These are phyloP conservation scores for Nakaseomyces uthaithaninus DNA, from an alignment of 1,139 yeast genomes.

Conservation along the genomic window DNA sequence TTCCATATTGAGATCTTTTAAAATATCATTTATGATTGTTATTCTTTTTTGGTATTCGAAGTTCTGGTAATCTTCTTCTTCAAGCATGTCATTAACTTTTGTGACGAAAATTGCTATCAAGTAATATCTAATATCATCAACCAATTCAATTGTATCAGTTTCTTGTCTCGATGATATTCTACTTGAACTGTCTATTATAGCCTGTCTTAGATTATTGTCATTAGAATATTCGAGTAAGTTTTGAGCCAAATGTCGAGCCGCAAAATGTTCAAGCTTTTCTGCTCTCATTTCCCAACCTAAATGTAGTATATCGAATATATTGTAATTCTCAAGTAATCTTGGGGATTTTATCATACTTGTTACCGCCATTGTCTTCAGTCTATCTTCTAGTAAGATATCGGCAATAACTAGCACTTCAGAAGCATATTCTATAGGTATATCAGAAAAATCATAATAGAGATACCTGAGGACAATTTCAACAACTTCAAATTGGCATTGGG, in stretches of 20 bases:
- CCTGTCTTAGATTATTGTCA: slow-evolving; percentile 34
- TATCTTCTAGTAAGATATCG: slow-evolving; percentile 53
- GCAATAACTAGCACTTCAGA: slow-evolving; percentile 53
- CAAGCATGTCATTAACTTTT: slow-evolving; percentile 6
- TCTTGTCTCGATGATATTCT: slow-evolving; percentile 57
- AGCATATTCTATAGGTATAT: slow-evolving; percentile 43
- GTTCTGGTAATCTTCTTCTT: slow-evolving; percentile 17
- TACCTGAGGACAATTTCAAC: slow-evolving; percentile 50
- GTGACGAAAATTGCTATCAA: slow-evolving; percentile 31
- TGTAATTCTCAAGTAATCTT: slow-evolving; percentile 26
- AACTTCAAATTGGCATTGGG: slow-evolving; percentile 36
- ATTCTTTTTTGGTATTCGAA: slow-evolving; percentile 20
- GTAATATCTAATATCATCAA: slow-evolving; percentile 70
- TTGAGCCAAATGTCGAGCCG: slow-evolving; percentile 51
- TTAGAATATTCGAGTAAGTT: slow-evolving; percentile 37
- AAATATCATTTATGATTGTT: slow-evolving; percentile 13
- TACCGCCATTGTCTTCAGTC: slow-evolving; percentile 60
- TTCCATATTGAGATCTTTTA: slow-evolving; percentile 15
- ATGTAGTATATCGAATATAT: slow-evolving; percentile 49
- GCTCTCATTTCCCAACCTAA: slow-evolving; percentile 63
- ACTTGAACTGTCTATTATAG: slow-evolving; percentile 44
- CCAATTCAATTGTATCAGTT: slow-evolving; percentile 69
- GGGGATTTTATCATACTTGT: slow-evolving; percentile 44
- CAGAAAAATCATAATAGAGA: slow-evolving; percentile 53
- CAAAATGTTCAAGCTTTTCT: slow-evolving; percentile 56